Base-by-base conservation (phyloP, 805 yeast genomes). In the Candida incommunis region DNA sequence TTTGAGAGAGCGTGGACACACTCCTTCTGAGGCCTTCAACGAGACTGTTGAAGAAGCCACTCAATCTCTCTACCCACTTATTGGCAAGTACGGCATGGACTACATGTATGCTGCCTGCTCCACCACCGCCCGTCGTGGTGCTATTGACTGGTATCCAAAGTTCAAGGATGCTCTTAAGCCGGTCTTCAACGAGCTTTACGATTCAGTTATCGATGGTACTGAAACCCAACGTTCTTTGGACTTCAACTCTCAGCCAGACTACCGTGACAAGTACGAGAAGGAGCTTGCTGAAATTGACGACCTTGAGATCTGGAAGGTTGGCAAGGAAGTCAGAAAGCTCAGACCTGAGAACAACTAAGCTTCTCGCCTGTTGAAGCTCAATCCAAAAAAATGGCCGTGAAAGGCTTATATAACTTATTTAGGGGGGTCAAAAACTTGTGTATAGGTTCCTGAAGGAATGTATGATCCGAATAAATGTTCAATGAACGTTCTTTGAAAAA, bases 51-150 rank as follows among this genome's bases (percentile, higher is more conserved):
- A 92, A 78, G 98, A 92, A 76, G 98, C 98, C 56, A 92, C 98
- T 54, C 98, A 92, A 76, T 92, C 97, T 47, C 78, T 92, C 63
- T 92, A 92, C 84, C 98, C 98, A 72, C 81, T 92, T 76, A 70
- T 92, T 60, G 98, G 98, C 74, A 87, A 86, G 73, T 84, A 92
- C 79, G 98, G 98, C 75, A 92, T 92, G 98, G 98, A 92, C 74
- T 92, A 92, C 90, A 92, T 92, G 98, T 92, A 92, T 80, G 97
- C 92, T 67, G 98, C 98, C 62, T 92, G 98, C 75, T 92, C 98
- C 58, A 92, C 98, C 65, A 92, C 98, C 58, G 98, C 98, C 63
- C 87, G 97, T 80, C 86, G 98, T 76, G 98, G 98, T 79, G 98
- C 98, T 67, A 79, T 92, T 62, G 98, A 92, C 77, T 92, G 98